Evolutionary conservation across 2,329 filamentous ascomycete species (phyloP).

Genomic region (Sphaerulina musiva): DNA sequence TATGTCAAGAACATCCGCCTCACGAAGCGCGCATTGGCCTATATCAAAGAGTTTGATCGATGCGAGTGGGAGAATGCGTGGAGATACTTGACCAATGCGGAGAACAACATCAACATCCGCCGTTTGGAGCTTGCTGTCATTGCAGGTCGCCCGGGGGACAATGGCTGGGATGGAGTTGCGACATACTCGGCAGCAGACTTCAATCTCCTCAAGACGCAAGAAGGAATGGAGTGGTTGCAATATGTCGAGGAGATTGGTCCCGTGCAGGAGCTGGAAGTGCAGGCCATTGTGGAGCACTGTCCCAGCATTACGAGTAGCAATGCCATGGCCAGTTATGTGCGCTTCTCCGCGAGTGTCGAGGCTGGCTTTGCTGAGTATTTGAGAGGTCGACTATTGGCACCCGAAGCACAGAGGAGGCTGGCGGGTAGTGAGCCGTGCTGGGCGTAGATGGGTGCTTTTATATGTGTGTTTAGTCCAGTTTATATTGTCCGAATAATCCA

Average conservation of each 20-base stretch:
- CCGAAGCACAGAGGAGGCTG: background rate
- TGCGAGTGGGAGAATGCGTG: slow-evolving; percentile 52
- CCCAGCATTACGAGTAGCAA: slow-evolving; percentile 46
- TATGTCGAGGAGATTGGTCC: slow-evolving; percentile 49
- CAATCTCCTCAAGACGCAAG: slow-evolving; percentile 39
- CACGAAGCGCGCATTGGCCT: slow-evolving; percentile 51
- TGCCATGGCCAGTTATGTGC: slow-evolving; percentile 52
- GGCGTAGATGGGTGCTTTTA: background rate
- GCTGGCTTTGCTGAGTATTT: slow-evolving; percentile 51
- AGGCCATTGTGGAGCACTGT: slow-evolving; percentile 50
- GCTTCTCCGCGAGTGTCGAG: slow-evolving; percentile 56
- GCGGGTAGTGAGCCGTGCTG: background rate
- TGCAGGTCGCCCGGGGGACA: slow-evolving; percentile 44
- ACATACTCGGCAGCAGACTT: slow-evolving; percentile 45
- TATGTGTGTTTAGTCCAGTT: background rate
- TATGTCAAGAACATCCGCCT: slow-evolving; percentile 48
- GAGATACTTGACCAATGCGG: slow-evolving; percentile 37
- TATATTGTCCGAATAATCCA: no score
- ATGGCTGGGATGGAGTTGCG: slow-evolving; percentile 47
- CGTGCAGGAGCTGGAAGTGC: slow-evolving; percentile 47
- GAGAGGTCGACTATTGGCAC: slow-evolving; percentile 21
- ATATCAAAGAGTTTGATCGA: slow-evolving; percentile 50
- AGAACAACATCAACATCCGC: slow-evolving; percentile 34
- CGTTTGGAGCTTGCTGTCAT: slow-evolving; percentile 47
- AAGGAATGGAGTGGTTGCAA: slow-evolving; percentile 53